These are phyloP conservation scores for Calonectria fujianensis DNA, from an alignment of 2,329 filamentous ascomycete genomes.

Conservation along the genomic window DNA sequence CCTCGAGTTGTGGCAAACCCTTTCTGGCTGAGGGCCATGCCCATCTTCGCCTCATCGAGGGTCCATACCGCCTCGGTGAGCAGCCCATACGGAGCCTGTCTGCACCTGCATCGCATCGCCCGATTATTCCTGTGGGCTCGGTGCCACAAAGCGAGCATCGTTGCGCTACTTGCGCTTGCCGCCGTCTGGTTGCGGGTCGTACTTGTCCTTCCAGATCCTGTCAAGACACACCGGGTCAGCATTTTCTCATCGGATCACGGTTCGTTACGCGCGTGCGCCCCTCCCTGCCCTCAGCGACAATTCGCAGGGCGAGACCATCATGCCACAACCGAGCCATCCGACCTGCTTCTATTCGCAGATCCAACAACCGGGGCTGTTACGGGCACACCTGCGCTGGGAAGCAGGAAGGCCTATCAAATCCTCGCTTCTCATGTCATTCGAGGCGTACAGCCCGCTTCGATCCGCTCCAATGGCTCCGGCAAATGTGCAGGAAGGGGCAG, in stretches of 20 bases:
- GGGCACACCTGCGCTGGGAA: slow-evolving; percentile 14
- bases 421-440: slow-evolving; percentile 30
- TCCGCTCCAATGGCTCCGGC: slow-evolving; percentile 41
- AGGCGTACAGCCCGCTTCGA: slow-evolving; percentile 19
- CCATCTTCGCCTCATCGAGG: slow-evolving; percentile 32
- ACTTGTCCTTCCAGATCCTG: slow-evolving; percentile 99
- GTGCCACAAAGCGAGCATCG: slow-evolving; percentile 39
- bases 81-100: slow-evolving; percentile 23
- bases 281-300: slow-evolving; percentile 6
- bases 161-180: slow-evolving; percentile 63
- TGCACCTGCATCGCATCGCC: slow-evolving; percentile 27
- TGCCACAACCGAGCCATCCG: slow-evolving; percentile 30
- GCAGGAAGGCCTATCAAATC: slow-evolving; percentile 46
- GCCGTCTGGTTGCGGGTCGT: slow-evolving; percentile 71
- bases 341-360: slow-evolving; percentile 13
- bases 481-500: slow-evolving; percentile 40
- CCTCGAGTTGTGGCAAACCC: slow-evolving; percentile 24
- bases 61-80: slow-evolving; percentile 15
- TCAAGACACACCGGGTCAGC: slow-evolving; percentile 45
- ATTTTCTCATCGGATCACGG: slow-evolving; percentile 18
- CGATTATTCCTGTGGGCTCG: slow-evolving; percentile 28
- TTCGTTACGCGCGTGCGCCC: slow-evolving; percentile 15
- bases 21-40: slow-evolving; percentile 7
- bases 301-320: neutral
- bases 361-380: slow-evolving; percentile 7